Conservation (phyloP, 1,284 basidiomycete genomes). For the Schizopora paradoxa region DNA sequence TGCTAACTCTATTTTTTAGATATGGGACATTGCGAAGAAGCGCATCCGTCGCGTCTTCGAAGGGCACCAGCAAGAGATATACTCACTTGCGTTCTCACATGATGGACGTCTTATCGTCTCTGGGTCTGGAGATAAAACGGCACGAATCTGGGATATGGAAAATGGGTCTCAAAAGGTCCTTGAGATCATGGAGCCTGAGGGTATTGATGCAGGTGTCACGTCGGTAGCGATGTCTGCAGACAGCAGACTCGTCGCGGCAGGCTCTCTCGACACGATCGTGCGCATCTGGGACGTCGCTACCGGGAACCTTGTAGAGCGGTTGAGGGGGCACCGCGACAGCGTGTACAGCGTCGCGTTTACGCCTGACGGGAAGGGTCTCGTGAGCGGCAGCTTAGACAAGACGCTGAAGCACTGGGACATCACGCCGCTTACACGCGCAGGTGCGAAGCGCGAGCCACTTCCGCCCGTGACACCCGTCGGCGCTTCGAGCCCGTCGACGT, state of each 20-base stretch:
- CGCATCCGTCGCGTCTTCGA: slow-evolving; percentile 70
- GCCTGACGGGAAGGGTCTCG: slow-evolving; percentile 73
- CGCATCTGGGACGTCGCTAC: slow-evolving; percentile 82
- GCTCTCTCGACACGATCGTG: slow-evolving; percentile 78
- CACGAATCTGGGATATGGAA: slow-evolving; percentile 84
- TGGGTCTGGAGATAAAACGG: slow-evolving; percentile 85
- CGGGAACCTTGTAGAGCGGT: slow-evolving; percentile 66
- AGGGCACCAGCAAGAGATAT: slow-evolving; percentile 88
- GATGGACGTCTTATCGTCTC: slow-evolving; percentile 84
- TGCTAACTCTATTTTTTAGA: slow-evolving; percentile 38
- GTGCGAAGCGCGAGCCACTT: slow-evolving; percentile 12
- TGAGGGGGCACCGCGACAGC: slow-evolving; percentile 79
- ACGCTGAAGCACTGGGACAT: slow-evolving; percentile 89
- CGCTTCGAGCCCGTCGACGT: not conserved
- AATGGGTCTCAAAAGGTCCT: slow-evolving; percentile 54
- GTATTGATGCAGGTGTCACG: slow-evolving; percentile 71
- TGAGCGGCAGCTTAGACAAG: slow-evolving; percentile 84
- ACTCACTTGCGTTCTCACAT: slow-evolving; percentile 81
- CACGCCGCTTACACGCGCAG: slow-evolving; percentile 32
- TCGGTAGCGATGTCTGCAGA: slow-evolving; percentile 79
- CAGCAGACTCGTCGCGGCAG: slow-evolving; percentile 76
- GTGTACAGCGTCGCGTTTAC: slow-evolving; percentile 82
- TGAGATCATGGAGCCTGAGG: slow-evolving; percentile 54
- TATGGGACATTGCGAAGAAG: slow-evolving; percentile 82
- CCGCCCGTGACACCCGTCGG: slow-evolving; percentile 3